Evolutionary conservation across 345 rosid genomes (phyloP), one percentile per base, ranked within the genome.

Genomic region (Ricinus communis): DNA sequence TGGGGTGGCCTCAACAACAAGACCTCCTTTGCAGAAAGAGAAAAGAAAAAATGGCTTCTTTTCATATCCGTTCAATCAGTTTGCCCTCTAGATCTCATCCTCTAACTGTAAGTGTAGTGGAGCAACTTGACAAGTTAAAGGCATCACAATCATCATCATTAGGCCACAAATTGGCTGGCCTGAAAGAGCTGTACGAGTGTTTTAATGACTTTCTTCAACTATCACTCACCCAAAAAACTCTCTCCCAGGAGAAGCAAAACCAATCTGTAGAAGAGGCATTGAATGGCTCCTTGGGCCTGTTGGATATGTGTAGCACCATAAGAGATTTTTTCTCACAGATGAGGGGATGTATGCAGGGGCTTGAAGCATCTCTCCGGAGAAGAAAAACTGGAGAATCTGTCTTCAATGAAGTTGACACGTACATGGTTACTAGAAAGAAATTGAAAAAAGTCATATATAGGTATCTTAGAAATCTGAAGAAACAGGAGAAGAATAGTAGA

Each of bases 31-130:
- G n/a, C 36, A 14, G 14, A 63, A 45, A 16, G 4, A 43, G 19
- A 15, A 24, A 8, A 25, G 21, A 36, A 21, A 36, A 60, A 73
- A 77, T 60, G 68, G 63, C 70, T 61, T 31, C 38, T 22, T 50
- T 50, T 59, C 82, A 77, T 24, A 31, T 14, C 25, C 77, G 82
- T 6, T 77, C 80, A 1, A 74, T 36, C 57, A 81, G 82, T 38
- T 65, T 77, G 31, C 82, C 84, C 2, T 74, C 77, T 6, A 61
- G 31, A 45, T 25, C 74, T 38, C 85, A 78, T 65, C 85, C 82
- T 40, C 62, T 75, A 13, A 49, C 15, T 14, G 31, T 25, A 1
- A 30, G 7, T 12, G 59, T 77, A 14, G 67, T 59, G 60, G 72
- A 62, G 53, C 76, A 68, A 45, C 71, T 74, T 54, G 16, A 30